These are phyloP conservation scores for Bryoglossum gracile DNA, from an alignment of 495 filamentous ascomycete species.

Conservation along the genomic window DNA sequence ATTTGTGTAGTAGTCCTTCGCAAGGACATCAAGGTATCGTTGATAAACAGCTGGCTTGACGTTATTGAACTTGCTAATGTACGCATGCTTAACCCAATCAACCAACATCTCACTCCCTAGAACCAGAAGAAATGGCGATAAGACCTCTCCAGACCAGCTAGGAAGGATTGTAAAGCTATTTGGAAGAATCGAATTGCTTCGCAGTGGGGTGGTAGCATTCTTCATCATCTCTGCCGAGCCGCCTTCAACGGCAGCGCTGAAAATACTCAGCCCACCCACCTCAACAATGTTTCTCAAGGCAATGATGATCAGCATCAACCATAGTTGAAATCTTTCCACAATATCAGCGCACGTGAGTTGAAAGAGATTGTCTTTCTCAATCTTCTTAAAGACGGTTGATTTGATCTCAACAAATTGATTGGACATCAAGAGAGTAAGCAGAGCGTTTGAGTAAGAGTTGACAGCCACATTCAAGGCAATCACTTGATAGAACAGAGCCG, in stretches of 20 bases:
- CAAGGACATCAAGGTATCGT: slow-evolving; percentile 83
- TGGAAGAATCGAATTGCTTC: slow-evolving; percentile 62
- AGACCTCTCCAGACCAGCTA: slow-evolving; percentile 76
- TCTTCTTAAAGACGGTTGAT: slow-evolving; percentile 92
- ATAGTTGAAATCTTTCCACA: slow-evolving; percentile 94
- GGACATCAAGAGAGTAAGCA: slow-evolving; percentile 83
- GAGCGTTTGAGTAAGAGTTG: slow-evolving; percentile 95
- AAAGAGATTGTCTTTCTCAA: slow-evolving; percentile 96
- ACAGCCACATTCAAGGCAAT: slow-evolving; percentile 97
- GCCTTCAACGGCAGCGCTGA: slow-evolving; percentile 38
- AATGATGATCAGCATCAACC: slow-evolving; percentile 95
- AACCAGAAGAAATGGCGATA: slow-evolving; percentile 87
- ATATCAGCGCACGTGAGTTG: slow-evolving; percentile 94
- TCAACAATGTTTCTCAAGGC: slow-evolving; percentile 93
- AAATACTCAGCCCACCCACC: slow-evolving; percentile 60
- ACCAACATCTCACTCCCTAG: slow-evolving; percentile 95
- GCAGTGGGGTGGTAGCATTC: slow-evolving; percentile 38
- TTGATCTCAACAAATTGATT: slow-evolving; percentile 99
- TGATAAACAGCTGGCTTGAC: slow-evolving; percentile 82
- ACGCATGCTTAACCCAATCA: slow-evolving; percentile 95
- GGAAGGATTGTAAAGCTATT: slow-evolving; percentile 79
- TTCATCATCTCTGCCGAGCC: slow-evolving; percentile 33
- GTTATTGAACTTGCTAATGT: slow-evolving; percentile 98
- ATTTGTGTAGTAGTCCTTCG: slow-evolving; percentile 96
- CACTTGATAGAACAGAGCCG: slow-evolving; percentile 89